phyloP scores from a whole-genome alignment of 208 protist genomes.

The Trypanosoma platydactyli region DNA sequence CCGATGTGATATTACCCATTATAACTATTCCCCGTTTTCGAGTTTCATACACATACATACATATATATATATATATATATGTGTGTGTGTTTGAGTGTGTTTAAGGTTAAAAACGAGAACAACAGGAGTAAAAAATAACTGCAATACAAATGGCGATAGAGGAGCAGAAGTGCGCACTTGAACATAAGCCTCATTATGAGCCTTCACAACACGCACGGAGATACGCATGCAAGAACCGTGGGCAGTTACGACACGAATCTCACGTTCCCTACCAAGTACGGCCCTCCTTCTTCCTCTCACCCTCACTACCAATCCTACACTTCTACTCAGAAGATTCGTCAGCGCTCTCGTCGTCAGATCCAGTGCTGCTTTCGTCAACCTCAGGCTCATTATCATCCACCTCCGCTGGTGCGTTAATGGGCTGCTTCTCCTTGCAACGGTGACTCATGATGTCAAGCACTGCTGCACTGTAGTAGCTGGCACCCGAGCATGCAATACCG shows the following conservation, averaged over 20 bases:
- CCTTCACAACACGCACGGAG: too few species aligned
- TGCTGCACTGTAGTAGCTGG: constrained; percentile 54
- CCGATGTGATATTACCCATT: too few species aligned
- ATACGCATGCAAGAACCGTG: too few species aligned
- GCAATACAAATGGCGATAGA: neutral
- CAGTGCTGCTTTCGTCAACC: constrained; percentile 1
- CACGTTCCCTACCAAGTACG: neutral
- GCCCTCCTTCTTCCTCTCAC: too few species aligned
- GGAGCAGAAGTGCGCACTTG: neutral
- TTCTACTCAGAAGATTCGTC: neutral
- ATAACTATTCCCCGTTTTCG: too few species aligned
- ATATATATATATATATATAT: constrained; percentile 10
- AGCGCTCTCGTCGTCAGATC: neutral
- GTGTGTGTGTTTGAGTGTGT: constrained; percentile 15
- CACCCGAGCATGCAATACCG: constrained; percentile 67
- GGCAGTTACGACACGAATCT: too few species aligned
- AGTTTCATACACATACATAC: too few species aligned
- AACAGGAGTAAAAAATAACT: neutral
- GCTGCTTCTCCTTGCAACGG: constrained; percentile 73
- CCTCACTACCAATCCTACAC: neutral
- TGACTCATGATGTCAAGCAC: constrained; percentile 70
- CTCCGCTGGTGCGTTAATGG: constrained; percentile 37
- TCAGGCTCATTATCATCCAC: constrained; percentile 6
- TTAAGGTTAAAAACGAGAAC: neutral
- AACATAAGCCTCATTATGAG: neutral